Evolutionary conservation across 164 flowering plant species (phyloP).

Genomic region (Nelumbo lutea): DNA sequence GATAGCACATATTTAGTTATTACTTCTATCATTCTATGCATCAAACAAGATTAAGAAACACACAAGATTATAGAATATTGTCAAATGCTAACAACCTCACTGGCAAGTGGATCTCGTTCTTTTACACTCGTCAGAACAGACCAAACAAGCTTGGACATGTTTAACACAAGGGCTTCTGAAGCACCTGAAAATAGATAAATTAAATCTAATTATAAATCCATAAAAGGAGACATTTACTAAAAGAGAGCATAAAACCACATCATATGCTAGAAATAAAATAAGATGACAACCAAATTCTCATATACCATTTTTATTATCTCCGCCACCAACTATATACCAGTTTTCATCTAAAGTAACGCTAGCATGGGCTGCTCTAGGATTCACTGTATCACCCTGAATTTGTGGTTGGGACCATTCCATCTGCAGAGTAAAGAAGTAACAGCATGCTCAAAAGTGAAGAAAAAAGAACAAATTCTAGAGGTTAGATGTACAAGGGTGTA

Average conservation of each 20-base stretch:
- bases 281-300: no score
- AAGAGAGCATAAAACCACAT: neutral
- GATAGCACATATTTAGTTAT: conserved; percentile 13
- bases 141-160: conserved; percentile 78
- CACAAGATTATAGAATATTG: no score
- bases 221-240: neutral
- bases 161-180: conserved; percentile 59
- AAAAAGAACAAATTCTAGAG: neutral
- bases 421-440: conserved; percentile 37
- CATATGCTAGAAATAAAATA: neutral
- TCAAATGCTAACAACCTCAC: conserved; percentile 55
- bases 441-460: neutral
- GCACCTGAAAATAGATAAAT: conserved; percentile 48
- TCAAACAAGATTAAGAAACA: no score
- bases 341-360: conserved; percentile 57
- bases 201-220: neutral
- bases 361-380: conserved; percentile 93
- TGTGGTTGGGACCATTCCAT: conserved; percentile 97
- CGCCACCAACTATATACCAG: conserved; percentile 96
- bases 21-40: no score
- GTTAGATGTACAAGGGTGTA: neutral
- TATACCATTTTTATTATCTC: conserved; percentile 81
- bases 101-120: conserved; percentile 81
- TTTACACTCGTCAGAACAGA: conserved; percentile 59
- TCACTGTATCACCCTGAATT: conserved; percentile 61